Base-by-base conservation (phyloP, 176 grass and related monocot species). In the Cocos nucifera region DNA sequence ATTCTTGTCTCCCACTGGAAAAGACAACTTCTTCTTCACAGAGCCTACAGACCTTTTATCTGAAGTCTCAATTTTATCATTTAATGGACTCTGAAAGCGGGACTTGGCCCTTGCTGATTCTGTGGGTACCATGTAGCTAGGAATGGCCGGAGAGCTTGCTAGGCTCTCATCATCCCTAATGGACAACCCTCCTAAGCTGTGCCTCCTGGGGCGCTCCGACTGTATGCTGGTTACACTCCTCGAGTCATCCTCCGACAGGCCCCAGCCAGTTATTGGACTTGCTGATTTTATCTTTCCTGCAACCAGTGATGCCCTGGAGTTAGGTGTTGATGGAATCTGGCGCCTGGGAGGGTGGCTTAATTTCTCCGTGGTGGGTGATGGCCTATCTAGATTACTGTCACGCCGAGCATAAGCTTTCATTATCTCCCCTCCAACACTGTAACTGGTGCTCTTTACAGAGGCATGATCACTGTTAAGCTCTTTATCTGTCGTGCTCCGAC, bases 41-140 rank as follows among this genome's bases (percentile, higher is more conserved):
- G 81, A 73, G 14, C 50, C 83, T 23, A 55, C 49, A 32, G 78
- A 69, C 23, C 50, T 39, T 72, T 22, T 88, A 74, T 90, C 92
- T 3, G 75, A 56, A 22, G 78, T 70, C 64, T 96, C 83, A 53
- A 49, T 19, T 4, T 54, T 78, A 30, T 87, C 88, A 8, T 53
- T 65, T 52, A 54, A 57, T 35, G 84, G 72, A 10, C 66, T 77
- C 56, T 90, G 86, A 4, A 95, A 75, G 15, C 83, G 80, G 18
- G 81, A 70, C 73, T 90, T 96, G 6, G 86, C 83, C 72, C 75
- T 90, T 51, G 83, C 92, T 17, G 92, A 96, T 74, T 96, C 53
- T 0, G 92, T 96, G 9, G 92, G 80, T 18, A 76, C 87, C 92
- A 96, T 96, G 69, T 90, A 96, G 39, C 92, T 96, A 22, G 80